These are phyloP conservation scores for Blastocystis sp. DNA, from an alignment of 352 stramenopile genomes.

Conservation along the genomic window DNA sequence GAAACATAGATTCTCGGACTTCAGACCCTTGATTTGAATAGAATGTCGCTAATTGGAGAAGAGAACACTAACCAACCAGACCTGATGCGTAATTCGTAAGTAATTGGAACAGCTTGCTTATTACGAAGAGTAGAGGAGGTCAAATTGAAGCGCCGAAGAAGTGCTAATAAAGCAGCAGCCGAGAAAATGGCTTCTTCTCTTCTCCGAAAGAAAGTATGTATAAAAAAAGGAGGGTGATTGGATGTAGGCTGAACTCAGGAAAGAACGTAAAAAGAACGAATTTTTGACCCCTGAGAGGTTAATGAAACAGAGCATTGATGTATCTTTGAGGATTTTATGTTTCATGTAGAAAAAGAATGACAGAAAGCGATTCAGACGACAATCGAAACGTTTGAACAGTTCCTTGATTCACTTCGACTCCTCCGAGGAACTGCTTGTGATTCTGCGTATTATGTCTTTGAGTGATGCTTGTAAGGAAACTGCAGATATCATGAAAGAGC, in stretches of 20 bases:
- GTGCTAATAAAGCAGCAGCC: not conserved
- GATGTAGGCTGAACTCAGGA: not conserved
- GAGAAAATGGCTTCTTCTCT: not conserved
- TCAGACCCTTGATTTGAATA: not conserved
- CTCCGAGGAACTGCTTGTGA: not conserved
- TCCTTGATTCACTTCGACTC: not conserved
- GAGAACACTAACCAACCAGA: slow-evolving; percentile 13
- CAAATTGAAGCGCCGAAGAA: not conserved
- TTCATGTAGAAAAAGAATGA: not conserved
- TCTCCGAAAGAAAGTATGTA: not conserved
- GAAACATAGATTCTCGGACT: not conserved
- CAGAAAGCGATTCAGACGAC: slow-evolving; percentile 16
- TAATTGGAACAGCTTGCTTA: not conserved
- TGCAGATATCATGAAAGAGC: not conserved
- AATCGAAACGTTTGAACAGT: slow-evolving; percentile 38
- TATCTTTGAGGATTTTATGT: not conserved
- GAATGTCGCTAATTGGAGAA: slow-evolving; percentile 51
- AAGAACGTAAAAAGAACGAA: not conserved
- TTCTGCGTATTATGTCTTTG: not conserved
- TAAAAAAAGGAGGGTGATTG: not conserved
- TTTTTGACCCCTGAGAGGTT: slow-evolving; percentile 63
- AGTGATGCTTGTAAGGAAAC: slow-evolving; percentile 23
- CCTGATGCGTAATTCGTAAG: slow-evolving; percentile 30
- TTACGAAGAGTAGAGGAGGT: slow-evolving; percentile 17
- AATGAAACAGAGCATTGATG: slow-evolving; percentile 7